Evolutionary conservation across 495 filamentous ascomycete species (phyloP), one percentile per base, ranked within the genome.

Genomic region (Geoglossum glabrum): DNA sequence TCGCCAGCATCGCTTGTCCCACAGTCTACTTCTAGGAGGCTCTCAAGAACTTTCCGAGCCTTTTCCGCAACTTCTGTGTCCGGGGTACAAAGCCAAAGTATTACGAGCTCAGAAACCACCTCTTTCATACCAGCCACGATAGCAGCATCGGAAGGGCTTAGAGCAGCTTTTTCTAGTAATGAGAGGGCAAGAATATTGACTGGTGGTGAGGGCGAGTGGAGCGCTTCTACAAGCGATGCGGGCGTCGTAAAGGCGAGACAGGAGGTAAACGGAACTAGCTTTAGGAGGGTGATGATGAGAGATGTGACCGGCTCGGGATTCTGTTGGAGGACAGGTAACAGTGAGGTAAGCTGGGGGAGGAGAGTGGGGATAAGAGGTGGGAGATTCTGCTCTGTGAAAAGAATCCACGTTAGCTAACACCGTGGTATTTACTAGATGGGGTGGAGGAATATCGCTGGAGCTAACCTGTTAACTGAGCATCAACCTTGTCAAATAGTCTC

Each of bases 41-140:
- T 77, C 49, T 79, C 77, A n/a, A 95, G 67, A 2, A 85, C 73
- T 57, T 75, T 73, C 15, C 75, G 72, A 0, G 81, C 85, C 47
- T 78, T 80, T 57, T 83, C 78, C 6, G 85, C 82, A n/a, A 92
- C 81, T 45, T 82, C 84, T 1, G 85, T 81, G 19, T 83, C 76
- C 3, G 77, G 69, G 0, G 83, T 79, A 56, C 76, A 81, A 0
- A 94, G 76, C 86, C 86, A 94, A 36, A 83, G 67, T 47, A 74
- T 72, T 0, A 93, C 65, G 30, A 94, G 71, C 0, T 75, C 74
- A 0, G 68, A 66, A 6, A 93, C 69, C 2, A 88, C 64, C 0
- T 74, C 73, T 7, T 79, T 73, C 68, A 85, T 79, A 31, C 75
- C 76, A 8, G 82, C 81, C 11, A 92, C 74, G 54, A 84, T 79